Evolutionary conservation across 2,329 filamentous ascomycete genomes (phyloP), one percentile per base, ranked within the genome.

Genomic region (Blastomyces silverae): DNA sequence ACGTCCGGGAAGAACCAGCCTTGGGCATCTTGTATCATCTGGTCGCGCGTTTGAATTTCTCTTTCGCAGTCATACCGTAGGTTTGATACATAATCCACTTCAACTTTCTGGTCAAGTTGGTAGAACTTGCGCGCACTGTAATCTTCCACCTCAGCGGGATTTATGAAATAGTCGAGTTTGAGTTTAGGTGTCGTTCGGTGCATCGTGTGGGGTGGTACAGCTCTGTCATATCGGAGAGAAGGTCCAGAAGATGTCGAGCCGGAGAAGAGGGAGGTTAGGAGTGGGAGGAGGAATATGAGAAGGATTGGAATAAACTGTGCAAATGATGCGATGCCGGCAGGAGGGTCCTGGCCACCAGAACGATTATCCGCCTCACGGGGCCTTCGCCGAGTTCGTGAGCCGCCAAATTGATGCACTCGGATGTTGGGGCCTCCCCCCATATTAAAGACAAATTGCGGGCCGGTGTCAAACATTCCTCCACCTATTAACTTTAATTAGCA

Each of bases 341-440:
- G 80, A 67, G 81, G 77, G 67, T 80, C 75, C 71, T 80, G 81
- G 67, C 80, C 79, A 70, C 78, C 83, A 68, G 81, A 82, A 70
- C 77, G 82, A 66, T 79, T 82, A 69, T 83, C 85, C 42, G 83
- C 82, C 69, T 88, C 82, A 72, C 84, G 86, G 25, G 92, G 92
- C 73, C 94, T 84, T 77, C 89, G 83, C 70, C 91, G 85, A 31
- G 92, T 91, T 64, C 85, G 83, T 6, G 81, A 84, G 63, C 94
- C 93, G 70, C 92, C 93, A 76, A 99, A 97, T 75, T 97, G 93
- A 76, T 97, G 94, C 67, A 99, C 91, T 66, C 93, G 87, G 71
- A 99, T 87, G 25, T 92, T 93, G 2, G 93, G 92, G 8, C 92
- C 91, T 66, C 92, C 92, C 69, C 91, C 91, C 77, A 97, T 86